Conservation (phyloP, 2,329 filamentous ascomycete genomes). For the Aureobasidium sp. region DNA sequence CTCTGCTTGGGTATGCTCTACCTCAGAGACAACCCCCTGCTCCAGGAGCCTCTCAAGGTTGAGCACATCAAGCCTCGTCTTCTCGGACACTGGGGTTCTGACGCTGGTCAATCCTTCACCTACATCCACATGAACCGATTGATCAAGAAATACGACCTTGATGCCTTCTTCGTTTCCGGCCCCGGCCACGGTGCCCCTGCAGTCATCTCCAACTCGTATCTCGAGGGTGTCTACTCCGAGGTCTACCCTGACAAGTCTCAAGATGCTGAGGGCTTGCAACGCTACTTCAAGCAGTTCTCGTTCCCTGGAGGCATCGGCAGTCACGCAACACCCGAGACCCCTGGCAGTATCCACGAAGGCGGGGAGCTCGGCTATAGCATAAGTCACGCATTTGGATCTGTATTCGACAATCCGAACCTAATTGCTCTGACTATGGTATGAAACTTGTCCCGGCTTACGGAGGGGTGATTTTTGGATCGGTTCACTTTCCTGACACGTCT, state of each 20-base stretch:
- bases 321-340: constrained; percentile 72
- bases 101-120: constrained; percentile 73
- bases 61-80: constrained; percentile 69
- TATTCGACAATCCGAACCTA: constrained; percentile 67
- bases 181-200: constrained; percentile 73
- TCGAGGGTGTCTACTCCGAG: constrained; percentile 71
- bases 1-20: constrained; percentile 76
- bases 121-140: constrained; percentile 77
- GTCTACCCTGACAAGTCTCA: constrained; percentile 69
- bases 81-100: constrained; percentile 72
- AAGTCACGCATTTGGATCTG: constrained; percentile 69
- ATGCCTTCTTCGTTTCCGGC: constrained; percentile 67
- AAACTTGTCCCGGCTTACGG: no score
- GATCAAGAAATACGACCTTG: constrained; percentile 71
- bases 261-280: constrained; percentile 60
- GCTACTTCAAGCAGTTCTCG: constrained; percentile 77
- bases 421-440: constrained; percentile 49
- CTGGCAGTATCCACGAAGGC: constrained; percentile 70
- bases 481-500: no score
- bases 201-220: constrained; percentile 67
- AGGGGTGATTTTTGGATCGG: no score
- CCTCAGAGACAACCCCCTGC: constrained; percentile 64
- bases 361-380: constrained; percentile 77
- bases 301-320: constrained; percentile 74
- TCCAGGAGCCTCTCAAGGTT: constrained; percentile 59